phyloP scores from a whole-genome alignment of 345 rosid species.

The Gossypium turneri region DNA sequence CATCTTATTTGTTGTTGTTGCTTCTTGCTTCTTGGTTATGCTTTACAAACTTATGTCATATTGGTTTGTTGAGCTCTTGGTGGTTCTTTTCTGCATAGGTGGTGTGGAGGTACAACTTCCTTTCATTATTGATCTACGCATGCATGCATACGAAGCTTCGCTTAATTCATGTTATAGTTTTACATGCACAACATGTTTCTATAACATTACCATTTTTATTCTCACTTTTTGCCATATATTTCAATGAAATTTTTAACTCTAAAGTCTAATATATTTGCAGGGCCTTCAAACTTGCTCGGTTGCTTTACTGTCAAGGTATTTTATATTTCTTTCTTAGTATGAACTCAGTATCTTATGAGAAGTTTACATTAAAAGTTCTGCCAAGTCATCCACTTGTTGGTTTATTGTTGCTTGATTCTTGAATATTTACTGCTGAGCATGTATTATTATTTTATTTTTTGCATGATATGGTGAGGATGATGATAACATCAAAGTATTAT shows the following conservation, averaged over 20 bases:
- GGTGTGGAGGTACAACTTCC: constrained; percentile 76
- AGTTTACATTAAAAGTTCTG: not conserved
- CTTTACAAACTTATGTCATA: constrained; percentile 90
- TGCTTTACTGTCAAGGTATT: constrained; percentile 79
- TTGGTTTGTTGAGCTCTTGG: constrained; percentile 91
- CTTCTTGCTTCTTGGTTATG: constrained; percentile 88
- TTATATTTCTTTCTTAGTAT: constrained; percentile 9
- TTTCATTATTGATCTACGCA: not conserved
- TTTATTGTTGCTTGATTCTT: constrained; percentile 11
- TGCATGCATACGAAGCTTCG: not conserved
- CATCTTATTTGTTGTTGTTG: constrained; percentile 67
- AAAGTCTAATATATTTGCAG: constrained; percentile 42
- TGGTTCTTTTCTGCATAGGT: constrained; percentile 96
- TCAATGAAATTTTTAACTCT: constrained; percentile 1
- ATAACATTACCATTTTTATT: not conserved
- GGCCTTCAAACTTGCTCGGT: constrained; percentile 98
- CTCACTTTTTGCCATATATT: not conserved
- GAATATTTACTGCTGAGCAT: not conserved
- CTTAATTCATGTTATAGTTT: not conserved
- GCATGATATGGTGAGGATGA: not conserved
- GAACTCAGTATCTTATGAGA: not conserved
- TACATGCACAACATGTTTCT: not conserved
- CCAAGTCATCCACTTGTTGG: constrained; percentile 3
- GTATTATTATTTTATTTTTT: not conserved
- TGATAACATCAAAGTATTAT: not conserved